These are phyloP conservation scores for Corymbia calophylla DNA, from an alignment of 441 rosid species.

Conservation along the genomic window DNA sequence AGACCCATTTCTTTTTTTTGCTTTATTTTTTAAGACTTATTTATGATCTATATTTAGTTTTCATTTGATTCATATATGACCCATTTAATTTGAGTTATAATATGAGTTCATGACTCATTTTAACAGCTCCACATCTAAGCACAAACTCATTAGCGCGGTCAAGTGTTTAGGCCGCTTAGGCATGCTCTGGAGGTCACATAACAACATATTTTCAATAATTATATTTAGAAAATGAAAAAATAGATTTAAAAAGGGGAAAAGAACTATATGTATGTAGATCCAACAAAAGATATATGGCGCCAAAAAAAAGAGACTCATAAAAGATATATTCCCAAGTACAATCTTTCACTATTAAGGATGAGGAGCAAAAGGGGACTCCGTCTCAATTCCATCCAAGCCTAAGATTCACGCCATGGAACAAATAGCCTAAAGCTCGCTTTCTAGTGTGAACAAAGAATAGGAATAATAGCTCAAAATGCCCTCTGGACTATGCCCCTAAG, in stretches of 20 bases:
- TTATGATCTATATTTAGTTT: too few species aligned
- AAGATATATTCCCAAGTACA: background rate
- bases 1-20: too few species aligned
- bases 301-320: background rate
- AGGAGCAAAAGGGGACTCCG: background rate
- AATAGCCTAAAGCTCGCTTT: background rate
- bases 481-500: background rate
- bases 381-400: background rate
- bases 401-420: background rate
- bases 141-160: background rate
- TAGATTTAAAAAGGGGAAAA: background rate
- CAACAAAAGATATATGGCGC: background rate
- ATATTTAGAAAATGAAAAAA: background rate
- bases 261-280: background rate
- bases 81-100: too few species aligned
- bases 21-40: too few species aligned
- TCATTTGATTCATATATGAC: too few species aligned
- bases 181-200: fast-evolving
- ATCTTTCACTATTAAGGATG: background rate
- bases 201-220: background rate
- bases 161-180: background rate
- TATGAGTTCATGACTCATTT: too few species aligned
- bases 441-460: background rate
- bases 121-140: background rate
- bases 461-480: background rate